Evolutionary conservation across 1,139 yeast genomes (phyloP).

Genomic region (Eremothecium sinecaudum): DNA sequence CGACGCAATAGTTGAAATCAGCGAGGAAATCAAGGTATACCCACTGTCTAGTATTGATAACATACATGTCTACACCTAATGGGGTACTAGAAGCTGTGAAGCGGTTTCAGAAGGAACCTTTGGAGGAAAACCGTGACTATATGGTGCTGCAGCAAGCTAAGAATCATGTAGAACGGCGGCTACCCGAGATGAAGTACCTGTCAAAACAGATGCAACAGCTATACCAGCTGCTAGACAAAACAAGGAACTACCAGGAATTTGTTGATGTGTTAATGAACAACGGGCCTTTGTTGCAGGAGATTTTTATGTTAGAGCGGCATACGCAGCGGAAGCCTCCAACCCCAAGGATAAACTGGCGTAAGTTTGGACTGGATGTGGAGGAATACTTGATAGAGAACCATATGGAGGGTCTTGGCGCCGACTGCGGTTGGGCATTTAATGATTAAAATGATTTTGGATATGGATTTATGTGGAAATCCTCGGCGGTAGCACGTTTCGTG

Average conservation of each 20-base stretch:
- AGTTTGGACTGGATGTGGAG: constrained; percentile 23
- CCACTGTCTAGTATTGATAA: too few relatives aligned
- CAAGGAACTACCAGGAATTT: constrained; percentile 28
- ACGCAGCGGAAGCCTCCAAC: constrained; percentile 7
- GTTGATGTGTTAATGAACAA: constrained; percentile 23
- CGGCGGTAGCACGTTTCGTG: constrained; percentile 1
- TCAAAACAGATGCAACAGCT: constrained; percentile 21
- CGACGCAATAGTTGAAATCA: too few relatives aligned
- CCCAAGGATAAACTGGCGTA: constrained; percentile 40
- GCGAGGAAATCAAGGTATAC: too few relatives aligned
- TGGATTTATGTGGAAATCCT: background rate
- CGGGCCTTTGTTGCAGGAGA: constrained; percentile 21
- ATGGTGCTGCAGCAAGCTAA: constrained; percentile 19
- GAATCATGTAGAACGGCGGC: constrained; percentile 16
- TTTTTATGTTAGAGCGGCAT: constrained; percentile 24
- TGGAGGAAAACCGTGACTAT: constrained; percentile 21
- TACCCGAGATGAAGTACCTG: constrained; percentile 18
- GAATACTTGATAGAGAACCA: constrained; percentile 21
- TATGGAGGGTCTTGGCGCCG: constrained; percentile 8
- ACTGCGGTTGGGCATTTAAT: constrained; percentile 12
- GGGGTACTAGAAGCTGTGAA: constrained; percentile 8
- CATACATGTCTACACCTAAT: background rate
- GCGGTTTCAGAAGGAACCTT: constrained; percentile 19
- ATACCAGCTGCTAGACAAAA: constrained; percentile 23
- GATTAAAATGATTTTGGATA: too few relatives aligned